Evolutionary conservation across 306 rosid genomes (phyloP), one percentile per base, ranked within the genome.

Genomic region (Cicer pinnatifidum): DNA sequence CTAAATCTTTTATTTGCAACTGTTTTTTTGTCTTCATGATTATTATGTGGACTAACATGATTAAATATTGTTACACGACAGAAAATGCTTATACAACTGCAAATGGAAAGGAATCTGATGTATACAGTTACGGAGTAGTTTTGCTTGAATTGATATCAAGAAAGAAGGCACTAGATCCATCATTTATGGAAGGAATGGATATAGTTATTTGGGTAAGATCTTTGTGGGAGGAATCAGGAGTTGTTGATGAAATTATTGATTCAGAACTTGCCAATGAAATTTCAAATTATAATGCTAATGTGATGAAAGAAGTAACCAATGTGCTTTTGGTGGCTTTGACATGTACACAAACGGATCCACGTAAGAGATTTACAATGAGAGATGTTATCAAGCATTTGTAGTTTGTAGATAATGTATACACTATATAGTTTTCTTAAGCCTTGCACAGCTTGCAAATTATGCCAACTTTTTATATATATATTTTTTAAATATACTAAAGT

Each of bases 61-160:
- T 39, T 73, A 33, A 61, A 19, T n/a, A 8, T n/a, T 73, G 61
- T 13, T 54, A 4, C 75, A n/a, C 51, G 78, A 51, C 85, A 90
- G 90, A 92, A 52, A 89, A 87, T 85, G 90, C 96, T 39, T 89
- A 78, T 64, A 48, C 86, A 67, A 78, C 86, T 46, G 56, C 19
- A 44, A 82, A 6, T 69, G 77, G 84, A 9, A 73, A 61, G 78
- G 96, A 84, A 15, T 84, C 88, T 9, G 96, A 92, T 65, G 93
- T 87, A 11, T 92, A 88, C 69, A 86, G 92, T 71, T 92, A 80
- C 8, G 95, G 97, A n/a, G 88, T 92, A 2, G 91, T 92, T 59
- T 80, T 92, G 78, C 77, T 92, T 1, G 89, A 90, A 88, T 77
- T 89, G 73, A 85, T 92, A 82, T 82, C 87, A 1, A 73, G 96